These are phyloP conservation scores for Aureobasidium sp. DNA, from an alignment of 2,329 filamentous ascomycete species.

Conservation along the genomic window DNA sequence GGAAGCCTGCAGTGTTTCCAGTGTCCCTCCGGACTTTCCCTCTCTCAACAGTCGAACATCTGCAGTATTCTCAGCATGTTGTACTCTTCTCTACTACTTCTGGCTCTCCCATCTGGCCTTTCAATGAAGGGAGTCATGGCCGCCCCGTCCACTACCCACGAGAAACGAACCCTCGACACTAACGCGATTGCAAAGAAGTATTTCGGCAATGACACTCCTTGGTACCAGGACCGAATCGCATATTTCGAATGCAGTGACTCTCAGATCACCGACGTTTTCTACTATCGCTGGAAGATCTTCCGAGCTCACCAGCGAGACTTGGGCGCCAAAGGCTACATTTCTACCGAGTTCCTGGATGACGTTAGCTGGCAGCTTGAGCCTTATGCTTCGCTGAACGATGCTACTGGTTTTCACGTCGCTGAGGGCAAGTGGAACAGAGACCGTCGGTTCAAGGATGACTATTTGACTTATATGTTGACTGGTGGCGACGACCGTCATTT, in stretches of 20 bases:
- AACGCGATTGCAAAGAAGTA: constrained; percentile 20
- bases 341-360: constrained; percentile 40
- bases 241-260: constrained; percentile 35
- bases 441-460: constrained; percentile 39
- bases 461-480: constrained; percentile 35
- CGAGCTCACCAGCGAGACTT: constrained; percentile 40
- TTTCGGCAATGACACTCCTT: constrained; percentile 36
- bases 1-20: neutral
- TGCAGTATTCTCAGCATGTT: constrained; percentile 1
- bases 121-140: neutral
- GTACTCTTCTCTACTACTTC: neutral
- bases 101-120: neutral
- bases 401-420: constrained; percentile 38
- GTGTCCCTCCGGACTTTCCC: neutral
- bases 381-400: constrained; percentile 39
- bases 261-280: constrained; percentile 38
- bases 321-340: constrained; percentile 37
- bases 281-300: constrained; percentile 42
- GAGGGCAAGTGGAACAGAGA: constrained; percentile 42
- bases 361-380: constrained; percentile 38
- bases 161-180: neutral
- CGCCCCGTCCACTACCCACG: neutral
- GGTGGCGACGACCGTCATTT: constrained; percentile 39
- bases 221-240: constrained; percentile 35
- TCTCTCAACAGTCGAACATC: neutral